Evolutionary conservation across 1,139 yeast species (phyloP).

Genomic region (Geotrichum europaeum): DNA sequence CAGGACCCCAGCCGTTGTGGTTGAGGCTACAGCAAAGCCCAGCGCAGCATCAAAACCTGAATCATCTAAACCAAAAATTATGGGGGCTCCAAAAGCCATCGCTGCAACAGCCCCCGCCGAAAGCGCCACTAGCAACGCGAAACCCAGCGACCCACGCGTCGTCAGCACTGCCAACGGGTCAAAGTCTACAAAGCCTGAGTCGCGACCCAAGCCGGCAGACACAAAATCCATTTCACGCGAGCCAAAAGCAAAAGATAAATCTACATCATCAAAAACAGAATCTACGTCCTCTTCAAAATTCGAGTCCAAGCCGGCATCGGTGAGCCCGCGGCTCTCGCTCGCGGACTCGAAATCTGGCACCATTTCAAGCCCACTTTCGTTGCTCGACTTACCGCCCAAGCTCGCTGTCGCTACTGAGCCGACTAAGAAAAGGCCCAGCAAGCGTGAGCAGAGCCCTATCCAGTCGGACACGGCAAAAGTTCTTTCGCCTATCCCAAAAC

Average conservation of each 20-base stretch:
- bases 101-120: not conserved
- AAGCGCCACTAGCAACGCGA: not conserved
- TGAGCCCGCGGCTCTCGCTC: not conserved
- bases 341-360: not conserved
- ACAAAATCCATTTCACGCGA: not conserved
- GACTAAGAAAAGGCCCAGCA: not conserved
- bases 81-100: not conserved
- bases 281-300: not conserved
- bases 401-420: not conserved
- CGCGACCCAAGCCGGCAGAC: not conserved
- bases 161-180: not conserved
- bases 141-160: not conserved
- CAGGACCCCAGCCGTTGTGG: not conserved
- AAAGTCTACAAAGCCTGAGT: not conserved
- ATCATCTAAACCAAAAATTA: not conserved
- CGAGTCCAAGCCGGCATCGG: not conserved
- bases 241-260: not conserved
- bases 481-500: slow-evolving; percentile 10
- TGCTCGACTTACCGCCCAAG: not conserved
- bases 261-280: not conserved
- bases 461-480: slow-evolving; percentile 3
- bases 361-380: not conserved
- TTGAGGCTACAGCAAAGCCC: not conserved
- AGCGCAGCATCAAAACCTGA: not conserved
- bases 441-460: not conserved